Conservation (phyloP, 2,329 filamentous ascomycete species). For the Hymenoscyphus fructigenus region DNA sequence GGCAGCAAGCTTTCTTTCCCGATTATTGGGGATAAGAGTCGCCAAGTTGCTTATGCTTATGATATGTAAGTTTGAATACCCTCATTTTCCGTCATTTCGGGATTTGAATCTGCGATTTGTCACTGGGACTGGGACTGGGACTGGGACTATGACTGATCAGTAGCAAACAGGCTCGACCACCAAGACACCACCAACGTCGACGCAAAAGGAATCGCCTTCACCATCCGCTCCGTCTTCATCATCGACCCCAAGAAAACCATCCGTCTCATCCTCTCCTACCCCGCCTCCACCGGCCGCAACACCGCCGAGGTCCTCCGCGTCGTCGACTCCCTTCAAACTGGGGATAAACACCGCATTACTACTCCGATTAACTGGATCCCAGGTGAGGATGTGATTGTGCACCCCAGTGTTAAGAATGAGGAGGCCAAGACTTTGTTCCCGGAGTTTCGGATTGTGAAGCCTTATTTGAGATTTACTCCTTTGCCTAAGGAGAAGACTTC, state of each 20-base stretch:
- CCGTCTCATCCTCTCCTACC: slow-evolving; percentile 88
- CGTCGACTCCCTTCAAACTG: slow-evolving; percentile 76
- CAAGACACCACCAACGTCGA: slow-evolving; percentile 81
- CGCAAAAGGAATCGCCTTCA: slow-evolving; percentile 82
- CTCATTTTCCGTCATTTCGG: not conserved
- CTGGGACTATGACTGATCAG: not conserved
- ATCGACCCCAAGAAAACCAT: slow-evolving; percentile 94
- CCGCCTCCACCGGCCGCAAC: slow-evolving; percentile 85
- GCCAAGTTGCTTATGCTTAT: slow-evolving; percentile 73
- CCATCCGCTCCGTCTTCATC: slow-evolving; percentile 91
- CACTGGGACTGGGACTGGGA: no score
- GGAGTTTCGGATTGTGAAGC: slow-evolving; percentile 66
- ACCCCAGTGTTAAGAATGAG: slow-evolving; percentile 76
- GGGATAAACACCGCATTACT: slow-evolving; percentile 84
- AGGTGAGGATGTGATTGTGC: slow-evolving; percentile 90
- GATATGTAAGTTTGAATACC: slow-evolving; percentile 64
- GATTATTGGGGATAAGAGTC: slow-evolving; percentile 79
- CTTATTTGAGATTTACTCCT: slow-evolving; percentile 72
- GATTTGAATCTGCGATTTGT: not conserved
- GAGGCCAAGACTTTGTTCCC: slow-evolving; percentile 88
- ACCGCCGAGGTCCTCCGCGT: slow-evolving; percentile 76
- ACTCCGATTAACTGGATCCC: slow-evolving; percentile 89
- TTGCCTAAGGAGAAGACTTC: slow-evolving; percentile 53
- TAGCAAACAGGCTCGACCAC: slow-evolving; percentile 64
- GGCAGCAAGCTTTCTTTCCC: slow-evolving; percentile 70